phyloP scores from a whole-genome alignment of 805 yeast genomes.

The Nakazawaea molendinolei region DNA sequence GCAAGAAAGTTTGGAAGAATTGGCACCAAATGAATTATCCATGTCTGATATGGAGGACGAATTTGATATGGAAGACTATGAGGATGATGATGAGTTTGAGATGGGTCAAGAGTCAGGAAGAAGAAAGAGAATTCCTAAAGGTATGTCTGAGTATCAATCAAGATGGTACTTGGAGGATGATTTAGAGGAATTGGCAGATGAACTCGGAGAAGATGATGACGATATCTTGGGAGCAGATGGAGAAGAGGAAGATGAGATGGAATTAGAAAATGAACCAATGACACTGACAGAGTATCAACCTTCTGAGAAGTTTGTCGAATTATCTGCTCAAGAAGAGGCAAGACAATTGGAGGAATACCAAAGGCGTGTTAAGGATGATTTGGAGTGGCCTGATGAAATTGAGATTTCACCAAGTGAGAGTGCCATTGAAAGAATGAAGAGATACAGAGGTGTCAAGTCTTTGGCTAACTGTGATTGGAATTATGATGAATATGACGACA shows the following conservation, averaged over 20 bases:
- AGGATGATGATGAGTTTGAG: conserved; percentile 22
- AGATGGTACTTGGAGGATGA: conserved; percentile 69
- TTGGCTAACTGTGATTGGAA: conserved; percentile 83
- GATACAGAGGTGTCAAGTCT: conserved; percentile 85
- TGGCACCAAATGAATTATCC: conserved; percentile 47
- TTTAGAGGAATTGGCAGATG: conserved; percentile 28
- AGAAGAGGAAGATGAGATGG: conserved; percentile 25
- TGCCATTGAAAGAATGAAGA: conserved; percentile 65
- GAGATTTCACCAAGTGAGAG: conserved; percentile 73
- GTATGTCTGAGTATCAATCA: conserved; percentile 72
- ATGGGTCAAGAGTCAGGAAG: conserved; percentile 18
- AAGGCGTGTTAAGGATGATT: conserved; percentile 68
- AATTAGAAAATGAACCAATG: conserved; percentile 26
- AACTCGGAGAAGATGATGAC: conserved; percentile 34
- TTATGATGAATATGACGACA: conserved; percentile 70
- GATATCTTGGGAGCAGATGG: conserved; percentile 15
- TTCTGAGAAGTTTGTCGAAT: conserved; percentile 61
- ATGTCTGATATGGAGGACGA: conserved; percentile 28
- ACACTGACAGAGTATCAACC: conserved; percentile 20
- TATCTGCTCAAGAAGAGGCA: conserved; percentile 77
- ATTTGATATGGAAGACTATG: conserved; percentile 24
- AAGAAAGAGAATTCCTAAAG: conserved; percentile 49
- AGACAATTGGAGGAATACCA: conserved; percentile 68
- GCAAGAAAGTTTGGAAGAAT: conserved; percentile 55
- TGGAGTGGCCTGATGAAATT: conserved; percentile 92